Base-by-base conservation (phyloP, 306 rosid species). In the Lathyrus oleraceus region DNA sequence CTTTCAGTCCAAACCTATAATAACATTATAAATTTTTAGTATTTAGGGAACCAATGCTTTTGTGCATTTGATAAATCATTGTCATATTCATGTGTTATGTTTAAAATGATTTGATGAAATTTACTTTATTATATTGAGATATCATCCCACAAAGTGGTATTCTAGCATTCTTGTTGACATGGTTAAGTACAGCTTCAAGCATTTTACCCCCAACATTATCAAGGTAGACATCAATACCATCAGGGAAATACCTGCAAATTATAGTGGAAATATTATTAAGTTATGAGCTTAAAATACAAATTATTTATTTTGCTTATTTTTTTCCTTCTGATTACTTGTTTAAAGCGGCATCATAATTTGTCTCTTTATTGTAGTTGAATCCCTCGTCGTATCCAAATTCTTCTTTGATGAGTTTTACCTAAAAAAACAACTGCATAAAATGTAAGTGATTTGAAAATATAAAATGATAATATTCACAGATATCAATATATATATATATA, bases 171-270 rank as follows among this genome's bases (percentile, higher is more conserved):
- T 17, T 64, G 74, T 88, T 88, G 64, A 88, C 87, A 78, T 86
- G 86, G 72, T 86, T 86, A 42, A 88, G 89, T 14, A 78, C 91
- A 49, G 89, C 74, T 81, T 86, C 95, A 73, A 86, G 86, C 89
- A 86, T 88, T 79, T 78, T 61, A 36, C 89, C 91, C n/a, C 95
- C 95, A 80, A 86, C 91, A 13, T 88, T 84, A 56, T 86, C 95
- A 54, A 88, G 70, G 53, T 88, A 88, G 5, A 88, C 72, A 78
- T 86, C 91, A 45, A 86, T 88, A 6, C 91, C 95, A 47, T 84
- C 3, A 1, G 91, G 95, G 61, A 86, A 88, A 54, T 79, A 79
- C 75, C 94, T 83, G 54, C 43, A 7, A 64, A 58, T 47, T 27
- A 4, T 8, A 20, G 13, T 11, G 16, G 10, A 12, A 36, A 10